Percentiles rank a stretch among this genome's conserved stretches.
Evolutionary conservation across 2,329 filamentous ascomycete genomes (phyloP).

Genomic region (Xenoacremonium recifei): DNA sequence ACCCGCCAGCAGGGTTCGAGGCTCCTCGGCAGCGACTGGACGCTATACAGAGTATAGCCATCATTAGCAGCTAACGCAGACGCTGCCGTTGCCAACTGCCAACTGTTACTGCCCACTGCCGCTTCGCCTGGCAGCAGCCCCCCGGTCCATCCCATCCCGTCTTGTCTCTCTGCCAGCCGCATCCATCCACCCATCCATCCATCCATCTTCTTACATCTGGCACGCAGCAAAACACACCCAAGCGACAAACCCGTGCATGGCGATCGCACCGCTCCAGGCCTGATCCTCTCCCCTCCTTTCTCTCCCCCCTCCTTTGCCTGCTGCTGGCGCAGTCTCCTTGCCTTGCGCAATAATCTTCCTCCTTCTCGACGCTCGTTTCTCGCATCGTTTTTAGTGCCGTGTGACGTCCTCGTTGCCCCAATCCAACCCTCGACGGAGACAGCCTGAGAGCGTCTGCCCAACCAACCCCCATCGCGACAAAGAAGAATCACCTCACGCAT

Average conservation of each 20-base stretch:
- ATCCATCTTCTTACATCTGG: background rate
- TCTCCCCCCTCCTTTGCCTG: no score
- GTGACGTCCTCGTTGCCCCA: background rate
- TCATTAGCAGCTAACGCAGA: no score
- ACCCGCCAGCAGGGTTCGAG: slow-evolving; percentile 23
- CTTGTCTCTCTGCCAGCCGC: slow-evolving; percentile 9
- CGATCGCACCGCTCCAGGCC: background rate
- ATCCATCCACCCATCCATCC: slow-evolving; percentile 9
- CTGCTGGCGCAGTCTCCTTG: background rate
- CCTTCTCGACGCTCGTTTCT: background rate
- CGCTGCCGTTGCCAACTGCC: no score
- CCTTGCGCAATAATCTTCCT: background rate
- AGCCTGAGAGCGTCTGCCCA: no score
- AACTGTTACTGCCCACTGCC: no score
- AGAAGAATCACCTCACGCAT: background rate
- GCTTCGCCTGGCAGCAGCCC: slow-evolving; percentile 13
- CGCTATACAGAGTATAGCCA: no score
- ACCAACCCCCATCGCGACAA: background rate
- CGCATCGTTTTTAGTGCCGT: background rate
- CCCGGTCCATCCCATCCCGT: no score
- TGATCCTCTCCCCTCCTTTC: background rate
- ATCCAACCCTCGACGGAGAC: no score
- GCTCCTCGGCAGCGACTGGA: slow-evolving; percentile 22
- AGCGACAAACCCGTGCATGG: background rate
- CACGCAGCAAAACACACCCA: background rate